Base-by-base conservation (phyloP, 805 yeast genomes). In the Saturnispora kantuleensis region DNA sequence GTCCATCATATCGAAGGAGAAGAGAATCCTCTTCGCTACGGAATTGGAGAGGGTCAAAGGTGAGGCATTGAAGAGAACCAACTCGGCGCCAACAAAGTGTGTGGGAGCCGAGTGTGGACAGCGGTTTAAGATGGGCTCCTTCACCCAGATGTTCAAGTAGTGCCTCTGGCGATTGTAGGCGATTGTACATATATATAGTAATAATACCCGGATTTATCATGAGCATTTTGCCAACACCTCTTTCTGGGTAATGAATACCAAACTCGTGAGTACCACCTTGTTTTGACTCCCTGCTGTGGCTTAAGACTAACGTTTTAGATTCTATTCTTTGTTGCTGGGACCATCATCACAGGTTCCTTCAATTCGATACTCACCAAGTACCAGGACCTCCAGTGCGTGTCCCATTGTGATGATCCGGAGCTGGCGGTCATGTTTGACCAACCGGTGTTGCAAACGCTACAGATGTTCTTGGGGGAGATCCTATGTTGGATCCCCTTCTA, bases 401-500 rank as follows among this genome's bases (percentile, higher is more conserved):
- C 57, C 12, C 58, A 75, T 55, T 81, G 87, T 57, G 61, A 63
- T 31, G 62, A 61, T 38, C 71, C 75, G 5, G 72, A 71, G 13
- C 58, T 62, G n/a, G 76, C 68, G 39, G 59, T 64, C 32, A 60
- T 64, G 47, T 84, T 82, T 55, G 84, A 84, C 52, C 89, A 84
- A 62, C 93, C 94, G 0, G 86, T 81, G 7, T 57, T 84, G 31
- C 93, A 84, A 58, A 79, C 93, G 2, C 63, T 81, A 15, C 90
- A 84, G 60, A 84, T 84, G 93, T 84, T 84, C 55, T 58, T 81
- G 4, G 94, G 89, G 18, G 94, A 84, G 56, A 61, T 75, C 47
- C 45, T 61, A 4, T 63, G 68, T 44, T 63, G 68, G 68, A 33
- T 62, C 7, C 64, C 66, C 6, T 46, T 56, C 0, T n/a, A 48